Conservation (phyloP, 2,329 filamentous ascomycete genomes). For the Neonectria faginata region DNA sequence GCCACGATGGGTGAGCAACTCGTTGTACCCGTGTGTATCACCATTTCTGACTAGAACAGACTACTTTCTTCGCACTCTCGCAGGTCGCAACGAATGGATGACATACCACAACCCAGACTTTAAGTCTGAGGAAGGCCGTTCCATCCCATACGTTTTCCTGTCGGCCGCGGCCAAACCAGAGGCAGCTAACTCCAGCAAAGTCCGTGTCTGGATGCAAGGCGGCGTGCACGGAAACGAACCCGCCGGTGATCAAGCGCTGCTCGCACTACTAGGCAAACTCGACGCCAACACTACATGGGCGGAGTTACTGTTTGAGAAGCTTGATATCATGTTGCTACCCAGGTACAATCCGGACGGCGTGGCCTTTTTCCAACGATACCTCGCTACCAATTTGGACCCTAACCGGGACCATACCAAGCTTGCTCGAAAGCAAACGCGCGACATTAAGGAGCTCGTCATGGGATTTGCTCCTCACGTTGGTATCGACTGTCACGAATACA, state of each 20-base stretch:
- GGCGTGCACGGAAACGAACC: slow-evolving; percentile 48
- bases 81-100: slow-evolving; percentile 40
- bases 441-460: slow-evolving; percentile 42
- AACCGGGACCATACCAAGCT: slow-evolving; percentile 48
- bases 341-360: slow-evolving; percentile 48
- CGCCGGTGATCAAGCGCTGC: slow-evolving; percentile 43
- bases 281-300: slow-evolving; percentile 45
- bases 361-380: slow-evolving; percentile 44
- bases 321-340: slow-evolving; percentile 46
- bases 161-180: slow-evolving; percentile 25
- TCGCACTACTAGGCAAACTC: slow-evolving; percentile 45
- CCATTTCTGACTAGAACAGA: slow-evolving; percentile 26
- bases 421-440: slow-evolving; percentile 38
- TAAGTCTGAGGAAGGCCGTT: slow-evolving; percentile 41
- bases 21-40: accelerated
- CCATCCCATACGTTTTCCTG: slow-evolving; percentile 38
- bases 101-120: slow-evolving; percentile 39
- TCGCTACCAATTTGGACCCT: slow-evolving; percentile 45
- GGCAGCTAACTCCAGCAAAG: slow-evolving; percentile 37
- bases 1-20: slow-evolving; percentile 27
- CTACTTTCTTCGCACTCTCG: slow-evolving; percentile 39
- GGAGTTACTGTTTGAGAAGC: slow-evolving; percentile 39
- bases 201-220: slow-evolving; percentile 45
- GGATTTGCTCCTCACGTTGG: slow-evolving; percentile 43
- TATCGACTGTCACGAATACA: slow-evolving; percentile 45